phyloP scores from a whole-genome alignment of 2,329 filamentous ascomycete genomes.

The Sarocladium oryzae region DNA sequence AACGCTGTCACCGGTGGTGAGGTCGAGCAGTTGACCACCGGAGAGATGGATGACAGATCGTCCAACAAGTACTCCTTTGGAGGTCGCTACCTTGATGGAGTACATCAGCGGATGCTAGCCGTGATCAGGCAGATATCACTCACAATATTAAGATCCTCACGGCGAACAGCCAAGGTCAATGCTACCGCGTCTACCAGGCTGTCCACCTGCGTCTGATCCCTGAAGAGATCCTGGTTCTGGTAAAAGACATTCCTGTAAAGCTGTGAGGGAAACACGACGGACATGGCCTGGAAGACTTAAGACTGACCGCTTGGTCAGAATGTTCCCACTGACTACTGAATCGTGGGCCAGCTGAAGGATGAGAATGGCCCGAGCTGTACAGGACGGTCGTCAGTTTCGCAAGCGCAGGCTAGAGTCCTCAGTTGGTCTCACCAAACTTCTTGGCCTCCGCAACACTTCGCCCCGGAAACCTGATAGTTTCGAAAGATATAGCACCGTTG shows the following conservation, averaged over 20 bases:
- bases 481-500: conserved; percentile 10
- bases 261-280: background rate
- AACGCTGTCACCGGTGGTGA: conserved; percentile 23
- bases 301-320: conserved; percentile 56
- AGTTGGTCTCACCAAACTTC: conserved; percentile 41
- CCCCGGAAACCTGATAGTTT: conserved; percentile 39
- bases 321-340: conserved; percentile 45
- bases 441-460: conserved; percentile 38
- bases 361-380: conserved; percentile 47
- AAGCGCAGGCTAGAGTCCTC: background rate
- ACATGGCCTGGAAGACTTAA: background rate
- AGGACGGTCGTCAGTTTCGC: background rate
- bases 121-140: background rate
- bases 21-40: conserved; percentile 34
- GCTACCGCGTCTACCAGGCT: conserved; percentile 68
- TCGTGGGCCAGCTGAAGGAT: conserved; percentile 55
- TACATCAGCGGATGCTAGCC: conserved; percentile 12
- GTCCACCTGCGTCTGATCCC: conserved; percentile 62
- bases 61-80: conserved; percentile 66
- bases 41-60: conserved; percentile 39
- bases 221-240: conserved; percentile 65
- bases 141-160: conserved; percentile 66
- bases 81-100: conserved; percentile 54
- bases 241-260: conserved; percentile 68
- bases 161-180: conserved; percentile 57